Conservation (phyloP, 306 rosid species). For the Medicago lupulina region DNA sequence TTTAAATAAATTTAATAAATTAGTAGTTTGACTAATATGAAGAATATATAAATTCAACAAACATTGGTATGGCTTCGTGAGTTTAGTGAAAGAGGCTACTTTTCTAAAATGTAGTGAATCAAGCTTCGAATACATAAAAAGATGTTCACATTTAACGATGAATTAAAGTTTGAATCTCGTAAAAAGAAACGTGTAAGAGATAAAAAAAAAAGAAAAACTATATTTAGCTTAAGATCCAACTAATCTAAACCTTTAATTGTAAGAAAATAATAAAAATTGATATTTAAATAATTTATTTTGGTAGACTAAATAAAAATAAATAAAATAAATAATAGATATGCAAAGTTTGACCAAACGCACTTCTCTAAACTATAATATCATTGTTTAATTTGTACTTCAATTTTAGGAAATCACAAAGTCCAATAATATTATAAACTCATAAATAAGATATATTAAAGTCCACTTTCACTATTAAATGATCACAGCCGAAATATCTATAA, state of each 20-base stretch:
- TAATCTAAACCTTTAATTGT: background rate
- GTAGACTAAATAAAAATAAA: background rate
- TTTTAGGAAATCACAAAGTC: conserved; percentile 28
- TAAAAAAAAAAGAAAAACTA: too few relatives aligned
- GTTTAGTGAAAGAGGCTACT: too few relatives aligned
- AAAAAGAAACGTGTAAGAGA: too few relatives aligned
- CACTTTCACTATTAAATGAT: conserved; percentile 31
- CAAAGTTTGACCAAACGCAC: background rate
- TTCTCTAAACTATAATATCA: background rate
- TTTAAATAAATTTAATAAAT: background rate
- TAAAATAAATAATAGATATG: background rate
- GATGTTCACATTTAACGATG: too few relatives aligned
- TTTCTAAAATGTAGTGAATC: too few relatives aligned
- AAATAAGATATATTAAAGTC: background rate
- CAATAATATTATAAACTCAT: background rate
- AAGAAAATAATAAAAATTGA: background rate
- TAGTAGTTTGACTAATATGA: background rate
- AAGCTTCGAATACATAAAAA: too few relatives aligned
- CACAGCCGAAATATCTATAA: conserved; percentile 11
- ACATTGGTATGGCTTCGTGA: too few relatives aligned
- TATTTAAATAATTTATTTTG: background rate
- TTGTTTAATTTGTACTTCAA: background rate
- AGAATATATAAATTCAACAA: background rate
- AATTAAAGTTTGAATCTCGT: too few relatives aligned
- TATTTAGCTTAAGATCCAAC: too few relatives aligned